Conservation (phyloP, 441 rosid species). For the Erodium texanum region DNA sequence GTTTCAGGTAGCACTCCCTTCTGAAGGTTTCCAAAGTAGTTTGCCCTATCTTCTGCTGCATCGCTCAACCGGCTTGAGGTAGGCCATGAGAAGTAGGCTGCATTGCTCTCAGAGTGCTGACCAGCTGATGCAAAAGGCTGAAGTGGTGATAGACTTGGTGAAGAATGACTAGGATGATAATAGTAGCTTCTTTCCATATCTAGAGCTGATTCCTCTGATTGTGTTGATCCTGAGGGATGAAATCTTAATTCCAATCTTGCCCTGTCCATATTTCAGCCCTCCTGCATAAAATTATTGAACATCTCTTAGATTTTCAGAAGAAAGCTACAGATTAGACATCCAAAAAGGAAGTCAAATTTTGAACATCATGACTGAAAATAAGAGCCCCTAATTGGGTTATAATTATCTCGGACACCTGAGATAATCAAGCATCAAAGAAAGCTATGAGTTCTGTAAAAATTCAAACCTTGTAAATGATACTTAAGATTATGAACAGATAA, state of each 20-base stretch:
- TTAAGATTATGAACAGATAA: neutral
- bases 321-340: neutral
- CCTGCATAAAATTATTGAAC: slow-evolving; percentile 23
- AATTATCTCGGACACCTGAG: neutral
- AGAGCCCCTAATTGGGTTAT: neutral
- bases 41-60: slow-evolving; percentile 77
- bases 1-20: slow-evolving; percentile 87
- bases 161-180: slow-evolving; percentile 41
- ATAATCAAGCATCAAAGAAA: neutral
- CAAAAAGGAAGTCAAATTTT: neutral
- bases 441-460: neutral
- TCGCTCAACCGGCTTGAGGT: slow-evolving; percentile 66
- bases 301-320: slow-evolving; percentile 11
- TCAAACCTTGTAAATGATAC: neutral
- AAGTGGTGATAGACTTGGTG: slow-evolving; percentile 65
- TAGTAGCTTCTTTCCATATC: slow-evolving; percentile 71
- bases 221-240: slow-evolving; percentile 61
- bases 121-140: slow-evolving; percentile 72
- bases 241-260: slow-evolving; percentile 51
- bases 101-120: slow-evolving; percentile 85
- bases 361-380: neutral
- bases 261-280: slow-evolving; percentile 63
- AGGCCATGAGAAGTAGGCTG: slow-evolving; percentile 98
- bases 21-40: slow-evolving; percentile 87
- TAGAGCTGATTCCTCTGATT: slow-evolving; percentile 71